phyloP scores from a whole-genome alignment of 2,329 filamentous ascomycete genomes.

The Calonectria montana region DNA sequence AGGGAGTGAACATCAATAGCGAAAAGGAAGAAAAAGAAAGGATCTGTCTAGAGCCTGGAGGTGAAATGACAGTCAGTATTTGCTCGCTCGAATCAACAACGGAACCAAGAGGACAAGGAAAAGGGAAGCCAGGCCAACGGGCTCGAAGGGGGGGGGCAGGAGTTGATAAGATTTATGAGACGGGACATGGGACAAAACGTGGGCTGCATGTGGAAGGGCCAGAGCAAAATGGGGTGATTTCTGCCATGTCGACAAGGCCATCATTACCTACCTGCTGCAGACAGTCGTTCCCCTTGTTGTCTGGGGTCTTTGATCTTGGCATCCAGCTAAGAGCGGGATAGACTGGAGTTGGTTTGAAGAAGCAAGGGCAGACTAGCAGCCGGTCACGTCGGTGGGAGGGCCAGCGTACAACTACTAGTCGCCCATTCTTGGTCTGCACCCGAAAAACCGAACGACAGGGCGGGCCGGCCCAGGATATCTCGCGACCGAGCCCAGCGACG shows the following conservation, averaged over 20 bases:
- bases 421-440: background rate
- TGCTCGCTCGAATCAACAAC: background rate
- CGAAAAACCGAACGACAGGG: background rate
- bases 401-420: background rate
- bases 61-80: constrained; percentile 6
- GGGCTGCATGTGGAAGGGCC: background rate
- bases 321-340: background rate
- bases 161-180: constrained; percentile 17
- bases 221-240: constrained; percentile 30
- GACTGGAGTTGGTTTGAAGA: background rate
- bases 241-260: background rate
- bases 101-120: constrained; percentile 38
- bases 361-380: background rate
- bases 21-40: constrained; percentile 48
- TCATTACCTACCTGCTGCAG: constrained; percentile 29
- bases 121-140: constrained; percentile 17
- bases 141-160: background rate
- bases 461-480: background rate
- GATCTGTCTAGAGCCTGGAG: constrained; percentile 39
- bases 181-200: background rate
- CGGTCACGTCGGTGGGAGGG: background rate
- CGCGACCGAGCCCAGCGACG: background rate
- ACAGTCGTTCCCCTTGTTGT: background rate
- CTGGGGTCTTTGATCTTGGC: constrained; percentile 12
- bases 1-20: constrained; percentile 35